phyloP scores from a whole-genome alignment of 768 basidiomycete genomes.

The Boletus speciosus region DNA sequence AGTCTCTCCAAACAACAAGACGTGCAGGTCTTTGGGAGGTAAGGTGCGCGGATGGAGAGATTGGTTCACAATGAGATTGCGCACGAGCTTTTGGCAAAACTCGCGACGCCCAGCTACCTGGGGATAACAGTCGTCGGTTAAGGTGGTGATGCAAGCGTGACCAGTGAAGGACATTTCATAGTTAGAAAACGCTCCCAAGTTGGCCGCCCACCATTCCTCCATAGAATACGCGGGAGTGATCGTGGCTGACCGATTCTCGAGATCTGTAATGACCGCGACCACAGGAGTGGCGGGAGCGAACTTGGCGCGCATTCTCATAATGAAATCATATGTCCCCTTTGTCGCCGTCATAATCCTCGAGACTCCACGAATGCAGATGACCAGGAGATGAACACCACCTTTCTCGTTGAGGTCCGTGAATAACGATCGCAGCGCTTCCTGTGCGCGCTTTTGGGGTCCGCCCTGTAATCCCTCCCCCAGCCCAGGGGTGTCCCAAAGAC shows the following conservation, averaged over 20 bases:
- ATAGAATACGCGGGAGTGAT: constrained; percentile 20
- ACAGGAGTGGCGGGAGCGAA: constrained; percentile 19
- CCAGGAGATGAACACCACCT: constrained; percentile 23
- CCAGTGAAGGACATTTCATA: constrained; percentile 32
- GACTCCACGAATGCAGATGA: constrained; percentile 26
- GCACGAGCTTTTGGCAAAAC: constrained; percentile 18
- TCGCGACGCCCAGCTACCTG: constrained; percentile 18
- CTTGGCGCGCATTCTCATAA: constrained; percentile 15
- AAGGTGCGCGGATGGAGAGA: constrained; percentile 16
- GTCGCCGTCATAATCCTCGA: constrained; percentile 14
- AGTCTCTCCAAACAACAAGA: constrained; percentile 41
- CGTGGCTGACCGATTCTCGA: constrained; percentile 23
- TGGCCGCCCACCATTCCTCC: constrained; percentile 39
- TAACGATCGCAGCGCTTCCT: constrained; percentile 19
- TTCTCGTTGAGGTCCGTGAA: constrained; percentile 21
- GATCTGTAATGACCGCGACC: constrained; percentile 30
- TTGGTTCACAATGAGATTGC: constrained; percentile 13
- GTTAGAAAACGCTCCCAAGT: constrained; percentile 24
- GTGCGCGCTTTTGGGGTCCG: constrained; percentile 14
- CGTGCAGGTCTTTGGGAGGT: constrained; percentile 25
- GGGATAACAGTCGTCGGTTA: constrained; percentile 21
- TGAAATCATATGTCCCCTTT: constrained; percentile 18
- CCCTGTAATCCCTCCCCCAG: constrained; percentile 24
- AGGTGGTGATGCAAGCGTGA: constrained; percentile 39
- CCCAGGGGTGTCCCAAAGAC: constrained; percentile 32